These are phyloP conservation scores for Auriculariales sp. DNA, from an alignment of 768 basidiomycete genomes.

Conservation along the genomic window DNA sequence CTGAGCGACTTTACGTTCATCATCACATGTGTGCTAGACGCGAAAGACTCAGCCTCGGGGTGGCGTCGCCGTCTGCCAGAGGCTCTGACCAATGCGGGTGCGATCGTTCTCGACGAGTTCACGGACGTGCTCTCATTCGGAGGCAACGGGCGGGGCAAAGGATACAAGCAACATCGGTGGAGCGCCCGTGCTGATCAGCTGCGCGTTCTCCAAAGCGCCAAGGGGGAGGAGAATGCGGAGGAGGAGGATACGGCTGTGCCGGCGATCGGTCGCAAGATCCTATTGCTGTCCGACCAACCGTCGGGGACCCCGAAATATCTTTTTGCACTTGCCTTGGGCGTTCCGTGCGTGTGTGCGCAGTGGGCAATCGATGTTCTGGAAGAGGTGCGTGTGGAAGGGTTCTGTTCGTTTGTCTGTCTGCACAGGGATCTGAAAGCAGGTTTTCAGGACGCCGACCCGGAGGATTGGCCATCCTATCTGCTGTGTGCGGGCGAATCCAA, in stretches of 20 bases:
- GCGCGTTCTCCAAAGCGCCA: no score
- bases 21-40: not conserved
- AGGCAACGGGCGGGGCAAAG: no score
- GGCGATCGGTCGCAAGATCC: no score
- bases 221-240: slow-evolving; percentile 22
- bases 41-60: not conserved
- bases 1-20: not conserved
- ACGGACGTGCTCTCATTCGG: slow-evolving; percentile 38
- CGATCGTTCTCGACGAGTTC: slow-evolving; percentile 50
- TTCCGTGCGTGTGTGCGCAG: slow-evolving; percentile 56
- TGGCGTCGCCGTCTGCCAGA: slow-evolving; percentile 16
- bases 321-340: slow-evolving; percentile 68
- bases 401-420: not conserved
- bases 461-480: slow-evolving; percentile 52
- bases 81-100: slow-evolving; percentile 36
- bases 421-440: slow-evolving; percentile 7
- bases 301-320: slow-evolving; percentile 75
- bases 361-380: slow-evolving; percentile 21
- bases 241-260: slow-evolving; percentile 43
- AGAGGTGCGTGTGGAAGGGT: not conserved
- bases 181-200: no score
- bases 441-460: slow-evolving; percentile 1
- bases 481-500: slow-evolving; percentile 35
- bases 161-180: no score
- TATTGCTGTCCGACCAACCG: no score